These are phyloP conservation scores for Asterophora lycoperdoides DNA, from an alignment of 768 basidiomycete species.

Conservation along the genomic window DNA sequence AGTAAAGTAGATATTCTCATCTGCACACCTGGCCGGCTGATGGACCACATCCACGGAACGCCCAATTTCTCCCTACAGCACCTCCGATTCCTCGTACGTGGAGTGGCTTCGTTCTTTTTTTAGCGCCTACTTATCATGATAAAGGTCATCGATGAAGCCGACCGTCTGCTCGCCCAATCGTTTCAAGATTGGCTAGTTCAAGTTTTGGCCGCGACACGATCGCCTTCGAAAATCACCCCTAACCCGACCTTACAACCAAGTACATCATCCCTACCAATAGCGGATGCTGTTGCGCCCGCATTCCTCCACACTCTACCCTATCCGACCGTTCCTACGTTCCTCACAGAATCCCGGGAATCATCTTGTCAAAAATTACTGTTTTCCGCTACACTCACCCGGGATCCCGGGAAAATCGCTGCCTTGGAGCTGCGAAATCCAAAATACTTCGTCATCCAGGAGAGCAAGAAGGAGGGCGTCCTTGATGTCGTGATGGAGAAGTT, in stretches of 20 bases:
- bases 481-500: constrained; percentile 71
- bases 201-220: constrained; percentile 71
- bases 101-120: neutral
- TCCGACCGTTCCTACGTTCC: constrained; percentile 41
- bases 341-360: constrained; percentile 51
- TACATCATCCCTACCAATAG: constrained; percentile 8
- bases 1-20: constrained; percentile 93
- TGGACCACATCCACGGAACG: constrained; percentile 88
- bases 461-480: constrained; percentile 35
- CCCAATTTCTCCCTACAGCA: constrained; percentile 91
- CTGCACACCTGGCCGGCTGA: constrained; percentile 92
- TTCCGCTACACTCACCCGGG: constrained; percentile 91
- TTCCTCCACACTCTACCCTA: constrained; percentile 42
- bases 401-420: constrained; percentile 89
- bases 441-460: constrained; percentile 81
- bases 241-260: neutral
- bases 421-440: constrained; percentile 74
- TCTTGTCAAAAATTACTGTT: constrained; percentile 95
- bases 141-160: constrained; percentile 96
- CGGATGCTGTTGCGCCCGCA: constrained; percentile 62
- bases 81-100: constrained; percentile 83
- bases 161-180: constrained; percentile 89
- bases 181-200: constrained; percentile 94
- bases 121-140: neutral
- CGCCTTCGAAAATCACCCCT: constrained; percentile 13